Conservation (phyloP, 495 filamentous ascomycete species). For the Annulohypoxylon nitens region DNA sequence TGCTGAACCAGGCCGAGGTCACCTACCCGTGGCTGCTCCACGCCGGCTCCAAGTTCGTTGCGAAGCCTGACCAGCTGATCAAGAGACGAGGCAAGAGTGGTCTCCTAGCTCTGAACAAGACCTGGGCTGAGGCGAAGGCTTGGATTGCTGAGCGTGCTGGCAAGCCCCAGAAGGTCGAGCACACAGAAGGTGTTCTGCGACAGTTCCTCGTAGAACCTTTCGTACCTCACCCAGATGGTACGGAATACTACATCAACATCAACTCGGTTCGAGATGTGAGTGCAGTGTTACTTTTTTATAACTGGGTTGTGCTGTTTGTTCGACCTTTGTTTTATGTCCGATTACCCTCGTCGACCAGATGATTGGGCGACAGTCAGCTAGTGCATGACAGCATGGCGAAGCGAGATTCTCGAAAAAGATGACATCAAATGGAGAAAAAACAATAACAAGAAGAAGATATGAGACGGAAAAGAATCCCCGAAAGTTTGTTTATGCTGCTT, state of each 20-base stretch:
- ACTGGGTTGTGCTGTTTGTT: conserved; percentile 35
- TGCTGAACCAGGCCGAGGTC: conserved; percentile 95
- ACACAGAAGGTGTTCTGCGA: conserved; percentile 85
- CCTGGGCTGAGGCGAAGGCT: conserved; percentile 89
- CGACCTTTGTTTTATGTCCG: conserved; percentile 43
- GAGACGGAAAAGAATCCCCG: conserved; percentile 18
- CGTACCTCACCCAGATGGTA: conserved; percentile 90
- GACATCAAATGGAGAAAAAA: not conserved
- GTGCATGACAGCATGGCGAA: conserved; percentile 34
- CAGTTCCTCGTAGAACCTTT: conserved; percentile 99
- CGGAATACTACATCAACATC: conserved; percentile 99
- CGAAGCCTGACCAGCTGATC: conserved; percentile 99
- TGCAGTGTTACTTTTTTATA: conserved; percentile 43
- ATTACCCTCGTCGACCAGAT: conserved; percentile 21
- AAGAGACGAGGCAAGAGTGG: conserved; percentile 99
- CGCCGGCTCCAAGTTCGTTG: conserved; percentile 89
- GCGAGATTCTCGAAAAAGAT: conserved; percentile 1
- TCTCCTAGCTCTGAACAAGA: conserved; percentile 96
- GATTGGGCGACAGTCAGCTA: conserved; percentile 27
- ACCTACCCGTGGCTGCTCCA: conserved; percentile 94
- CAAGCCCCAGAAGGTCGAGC: conserved; percentile 93
- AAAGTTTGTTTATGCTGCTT: conserved; percentile 24
- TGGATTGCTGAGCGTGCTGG: conserved; percentile 94
- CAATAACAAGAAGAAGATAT: conserved; percentile 10
- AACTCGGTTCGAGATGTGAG: conserved; percentile 91